Evolutionary conservation across 2,329 filamentous ascomycete genomes (phyloP), one percentile per base, ranked within the genome.

Genomic region (Talaromyces sp.): DNA sequence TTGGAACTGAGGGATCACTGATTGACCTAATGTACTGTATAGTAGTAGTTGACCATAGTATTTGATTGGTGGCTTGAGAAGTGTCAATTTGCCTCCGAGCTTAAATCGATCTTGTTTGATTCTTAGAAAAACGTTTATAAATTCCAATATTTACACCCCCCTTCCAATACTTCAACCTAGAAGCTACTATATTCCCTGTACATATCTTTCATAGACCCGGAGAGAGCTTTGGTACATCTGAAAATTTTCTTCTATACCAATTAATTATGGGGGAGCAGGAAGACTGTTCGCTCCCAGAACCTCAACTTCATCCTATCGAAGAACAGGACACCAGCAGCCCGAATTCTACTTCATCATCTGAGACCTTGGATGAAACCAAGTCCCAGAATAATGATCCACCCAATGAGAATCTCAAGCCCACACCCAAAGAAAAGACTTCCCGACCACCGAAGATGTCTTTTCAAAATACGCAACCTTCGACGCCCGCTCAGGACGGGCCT

Each of bases 301-400:
- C 44, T 10, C 22, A 24, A 30, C 33, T 51, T 10, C 48, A 55
- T 36, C 45, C 52, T 13, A 51, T 55, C 24, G 45, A 52, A 29
- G 52, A 52, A 42, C 52, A 39, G 33, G 48, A 55, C 13, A 35
- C 32, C 16, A 51, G 37, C 11, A 51, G 44, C 32, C 49, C 39
- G 3, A 41, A 40, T 19, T 52, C 50, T 13, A 30, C 17, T 9
- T 37, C 44, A 16, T 52, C 44, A 5, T 19, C 37, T 1, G 50
- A 47, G 0, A 47, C 30, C 2, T 20, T 43, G 20, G 14, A 24
- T 14, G 22, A 17, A n/a, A 17, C 32, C 14, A 24, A 17, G 2
- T 10, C 30, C 44, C 35, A 13, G 6, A 27, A 44, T n/a, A 13
- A 17, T 27, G 17, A 41, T 17, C n/a, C 14, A 17, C 32, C 32